A percentile compares a stretch with the other conserved stretches of the same genome.
Conservation (phyloP, 345 rosid species). For the Camelina neglecta region DNA sequence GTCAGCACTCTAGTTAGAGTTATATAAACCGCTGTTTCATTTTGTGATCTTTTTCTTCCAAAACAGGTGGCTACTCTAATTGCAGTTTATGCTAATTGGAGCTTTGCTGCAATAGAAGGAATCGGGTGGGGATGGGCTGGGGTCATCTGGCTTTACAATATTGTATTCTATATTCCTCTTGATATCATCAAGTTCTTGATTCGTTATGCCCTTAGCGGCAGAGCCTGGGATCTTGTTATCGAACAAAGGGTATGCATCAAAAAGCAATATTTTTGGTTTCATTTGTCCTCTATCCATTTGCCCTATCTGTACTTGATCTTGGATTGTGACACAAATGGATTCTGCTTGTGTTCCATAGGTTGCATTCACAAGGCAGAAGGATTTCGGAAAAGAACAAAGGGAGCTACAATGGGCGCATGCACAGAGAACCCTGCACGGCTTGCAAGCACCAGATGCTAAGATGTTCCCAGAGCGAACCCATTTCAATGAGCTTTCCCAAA, state of each 20-base stretch:
- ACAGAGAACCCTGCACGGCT: slow-evolving; percentile 93
- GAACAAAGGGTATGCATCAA: slow-evolving; percentile 86
- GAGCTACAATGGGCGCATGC: slow-evolving; percentile 99
- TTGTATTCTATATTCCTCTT: slow-evolving; percentile 85
- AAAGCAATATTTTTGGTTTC: not conserved
- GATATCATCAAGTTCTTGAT: slow-evolving; percentile 90
- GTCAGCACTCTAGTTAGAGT: slow-evolving; percentile 7
- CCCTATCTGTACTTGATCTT: too few relatives aligned
- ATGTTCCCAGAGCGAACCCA: slow-evolving; percentile 87
- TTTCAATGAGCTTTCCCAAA: slow-evolving; percentile 87
- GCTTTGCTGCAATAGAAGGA: slow-evolving; percentile 95
- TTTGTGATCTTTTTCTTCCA: slow-evolving; percentile 22
- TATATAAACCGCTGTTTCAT: not conserved
- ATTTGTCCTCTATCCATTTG: not conserved
- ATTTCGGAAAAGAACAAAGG: slow-evolving; percentile 95
- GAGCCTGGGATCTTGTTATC: slow-evolving; percentile 99
- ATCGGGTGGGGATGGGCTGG: slow-evolving; percentile 99
- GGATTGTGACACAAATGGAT: too few relatives aligned
- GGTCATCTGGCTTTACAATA: slow-evolving; percentile 94
- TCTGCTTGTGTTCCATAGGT: slow-evolving; percentile 52
- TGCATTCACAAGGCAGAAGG: slow-evolving; percentile 97
- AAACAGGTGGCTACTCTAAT: slow-evolving; percentile 92
- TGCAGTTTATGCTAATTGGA: slow-evolving; percentile 95
- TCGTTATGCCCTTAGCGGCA: slow-evolving; percentile 91
- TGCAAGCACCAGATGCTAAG: slow-evolving; percentile 92